Conservation (phyloP, 1,284 basidiomycete species). For the Ganoderma lucidum region DNA sequence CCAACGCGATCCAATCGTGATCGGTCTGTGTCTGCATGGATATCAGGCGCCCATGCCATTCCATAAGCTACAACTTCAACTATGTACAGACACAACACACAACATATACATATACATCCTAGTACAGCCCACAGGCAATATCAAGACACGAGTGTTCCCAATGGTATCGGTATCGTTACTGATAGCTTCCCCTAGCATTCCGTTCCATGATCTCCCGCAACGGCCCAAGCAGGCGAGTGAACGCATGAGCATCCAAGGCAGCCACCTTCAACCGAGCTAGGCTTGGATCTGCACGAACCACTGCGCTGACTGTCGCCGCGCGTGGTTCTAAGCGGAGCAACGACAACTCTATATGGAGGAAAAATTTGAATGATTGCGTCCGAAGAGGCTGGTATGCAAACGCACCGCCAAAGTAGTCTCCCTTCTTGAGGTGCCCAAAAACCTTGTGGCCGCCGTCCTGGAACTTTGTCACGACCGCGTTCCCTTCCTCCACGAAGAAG, state of each 20-base stretch:
- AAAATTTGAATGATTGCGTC: not conserved
- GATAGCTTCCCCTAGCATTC: slow-evolving; percentile 68
- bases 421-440: slow-evolving; percentile 84
- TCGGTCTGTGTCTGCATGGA: no score
- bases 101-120: slow-evolving; percentile 4
- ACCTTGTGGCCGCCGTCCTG: slow-evolving; percentile 66
- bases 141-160: slow-evolving; percentile 8
- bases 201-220: slow-evolving; percentile 89
- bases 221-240: slow-evolving; percentile 94
- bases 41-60: not conserved
- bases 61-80: slow-evolving; percentile 21
- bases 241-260: slow-evolving; percentile 92
- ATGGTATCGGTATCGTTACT: slow-evolving; percentile 21
- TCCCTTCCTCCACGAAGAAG: slow-evolving; percentile 95
- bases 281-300: slow-evolving; percentile 57
- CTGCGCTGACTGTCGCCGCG: slow-evolving; percentile 93
- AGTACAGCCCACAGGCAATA: slow-evolving; percentile 10
- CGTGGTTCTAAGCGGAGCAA: slow-evolving; percentile 87
- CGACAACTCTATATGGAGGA: slow-evolving; percentile 71
- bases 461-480: slow-evolving; percentile 87
- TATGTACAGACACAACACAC: slow-evolving; percentile 24
- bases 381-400: slow-evolving; percentile 17
- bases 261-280: slow-evolving; percentile 88
- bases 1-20: slow-evolving; percentile 1
- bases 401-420: slow-evolving; percentile 98